Evolutionary conservation across 352 stramenopile species (phyloP), one percentile per base, ranked within the genome.

Genomic region (Phytophthora constricta): DNA sequence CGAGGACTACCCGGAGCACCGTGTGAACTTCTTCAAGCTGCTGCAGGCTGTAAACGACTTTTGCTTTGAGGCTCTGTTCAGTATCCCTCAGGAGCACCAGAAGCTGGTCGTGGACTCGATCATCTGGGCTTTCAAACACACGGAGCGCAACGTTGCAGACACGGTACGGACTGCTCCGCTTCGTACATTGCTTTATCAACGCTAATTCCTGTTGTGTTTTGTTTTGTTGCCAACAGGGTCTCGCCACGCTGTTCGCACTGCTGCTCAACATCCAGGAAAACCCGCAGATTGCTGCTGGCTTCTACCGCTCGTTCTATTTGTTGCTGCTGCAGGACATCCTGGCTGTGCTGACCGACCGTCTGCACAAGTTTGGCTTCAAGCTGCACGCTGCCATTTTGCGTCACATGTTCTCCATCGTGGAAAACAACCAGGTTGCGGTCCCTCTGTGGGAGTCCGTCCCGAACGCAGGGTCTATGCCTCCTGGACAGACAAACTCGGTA

Each of bases 61-160:
- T 70, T 99, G 96, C 71, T 99, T 99, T 61, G 84, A 97, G 48
- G 93, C 96, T 41, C 83, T 99, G 42, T 99, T 99, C 77, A 96
- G 90, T 55, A 98, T 99, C 49, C 95, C 97, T 20, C 77, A 93
- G 28, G 96, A 98, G 59, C 95, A 99, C 62, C 97, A 99, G 77
- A 99, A 99, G 79, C 87, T 99, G 19, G 96, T 99, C 17, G 93
- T 99, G 20, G 97, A 99, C 80, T 97, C 93, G 48, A 96, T 99
- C 65, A 98, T 99, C 51, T 99, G 98, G 98, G 98, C 97, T 10
- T 99, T 99, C 82, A 99, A 99, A 83, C 98, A 99, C 77, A 99
- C 97, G 20, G 98, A 99, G 75, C 89, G 98, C 58, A 99, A 99
- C 63, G 98, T 99, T 58, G 92, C 96, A 20, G 97, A 99, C 70